Base-by-base conservation (phyloP, 306 rosid genomes). In the Trifolium pratense region DNA sequence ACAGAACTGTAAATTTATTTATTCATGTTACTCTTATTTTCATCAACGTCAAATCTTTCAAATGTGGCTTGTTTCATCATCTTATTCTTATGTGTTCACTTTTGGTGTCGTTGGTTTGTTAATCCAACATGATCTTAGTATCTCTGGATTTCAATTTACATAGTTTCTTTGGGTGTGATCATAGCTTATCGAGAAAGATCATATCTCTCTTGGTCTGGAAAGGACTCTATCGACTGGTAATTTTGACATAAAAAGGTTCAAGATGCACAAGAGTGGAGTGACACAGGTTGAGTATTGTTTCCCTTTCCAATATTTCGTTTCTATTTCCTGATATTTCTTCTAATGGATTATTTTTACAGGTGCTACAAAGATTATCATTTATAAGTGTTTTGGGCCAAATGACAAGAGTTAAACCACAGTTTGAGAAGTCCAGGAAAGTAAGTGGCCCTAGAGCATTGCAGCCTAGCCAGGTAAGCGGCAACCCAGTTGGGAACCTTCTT, bases 361-460 rank as follows among this genome's bases (percentile, higher is more conserved):
- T 89, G 68, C 75, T 93, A 48, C 87, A 85, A 25, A 86, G 98
- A 83, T 84, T 91, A 69, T 89, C 98, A 29, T 93, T 84, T 78
- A 91, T 92, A 68, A 82, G 85, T 68, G 61, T 83, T 52, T 71
- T 92, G 67, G 97, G 96, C 53, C 96, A 90, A 39, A 83, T 93
- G 98, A 93, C 98, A 17, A 86, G 96, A 86, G 77, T 91, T 58
- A 49, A 82, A 34, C 98, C 98, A 14, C 97, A 93, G 70, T 93
- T 91, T 83, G 97, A 93, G 91, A 93, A 93, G 86, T 91, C 98
- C 31, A 83, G 92, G 74, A 92, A 92, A 87, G 94, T 90, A 20
- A 92, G 96, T 76, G 97, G 96, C 71, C 96, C 97, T 36, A 78
- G 96, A 82, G 93, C 94, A 51, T 84, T 92, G 86, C 96, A 92